Evolutionary conservation across 2,329 filamentous ascomycete genomes (phyloP).

Genomic region (Ophiocordyceps australis): DNA sequence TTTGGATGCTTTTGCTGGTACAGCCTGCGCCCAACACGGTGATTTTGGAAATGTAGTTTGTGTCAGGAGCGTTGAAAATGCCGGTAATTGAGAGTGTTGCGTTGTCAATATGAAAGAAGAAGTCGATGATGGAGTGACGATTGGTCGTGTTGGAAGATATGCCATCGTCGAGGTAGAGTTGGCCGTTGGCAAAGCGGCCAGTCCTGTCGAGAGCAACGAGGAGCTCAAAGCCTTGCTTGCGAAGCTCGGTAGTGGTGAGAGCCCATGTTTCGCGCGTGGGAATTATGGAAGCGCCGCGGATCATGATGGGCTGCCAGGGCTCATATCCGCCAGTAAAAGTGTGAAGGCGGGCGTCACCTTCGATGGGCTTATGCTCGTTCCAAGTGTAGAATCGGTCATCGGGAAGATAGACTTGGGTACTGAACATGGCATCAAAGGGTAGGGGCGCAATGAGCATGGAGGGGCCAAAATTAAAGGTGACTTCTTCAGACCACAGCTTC

Average conservation of each 20-base stretch:
- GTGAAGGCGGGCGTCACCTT: conserved; percentile 19
- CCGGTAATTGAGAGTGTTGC: conserved; percentile 31
- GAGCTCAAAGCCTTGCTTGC: conserved; percentile 50
- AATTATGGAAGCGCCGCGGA: conserved; percentile 47
- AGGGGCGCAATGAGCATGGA: conserved; percentile 30
- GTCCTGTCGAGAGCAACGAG: conserved; percentile 45
- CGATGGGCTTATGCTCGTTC: conserved; percentile 26
- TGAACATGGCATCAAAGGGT: conserved; percentile 21
- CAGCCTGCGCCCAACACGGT: too few relatives aligned
- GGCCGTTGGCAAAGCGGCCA: conserved; percentile 45
- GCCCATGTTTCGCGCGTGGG: conserved; percentile 35
- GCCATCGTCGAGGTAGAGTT: conserved; percentile 65
- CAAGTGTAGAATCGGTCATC: conserved; percentile 30
- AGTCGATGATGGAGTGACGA: conserved; percentile 34
- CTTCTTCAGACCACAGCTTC: conserved; percentile 24
- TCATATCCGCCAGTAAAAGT: conserved; percentile 16
- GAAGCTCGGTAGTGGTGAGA: conserved; percentile 45
- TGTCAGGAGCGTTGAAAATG: conserved; percentile 31
- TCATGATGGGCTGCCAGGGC: conserved; percentile 44
- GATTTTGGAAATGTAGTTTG: too few relatives aligned
- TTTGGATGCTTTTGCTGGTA: too few relatives aligned
- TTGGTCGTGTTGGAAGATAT: conserved; percentile 40
- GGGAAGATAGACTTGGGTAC: conserved; percentile 28
- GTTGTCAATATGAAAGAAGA: conserved; percentile 37
- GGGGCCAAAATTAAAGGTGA: conserved; percentile 31